Percentiles rank a stretch among this genome's conserved stretches.
Evolutionary conservation across 2,329 filamentous ascomycete genomes (phyloP).

Genomic region (Lomentospora prolificans): DNA sequence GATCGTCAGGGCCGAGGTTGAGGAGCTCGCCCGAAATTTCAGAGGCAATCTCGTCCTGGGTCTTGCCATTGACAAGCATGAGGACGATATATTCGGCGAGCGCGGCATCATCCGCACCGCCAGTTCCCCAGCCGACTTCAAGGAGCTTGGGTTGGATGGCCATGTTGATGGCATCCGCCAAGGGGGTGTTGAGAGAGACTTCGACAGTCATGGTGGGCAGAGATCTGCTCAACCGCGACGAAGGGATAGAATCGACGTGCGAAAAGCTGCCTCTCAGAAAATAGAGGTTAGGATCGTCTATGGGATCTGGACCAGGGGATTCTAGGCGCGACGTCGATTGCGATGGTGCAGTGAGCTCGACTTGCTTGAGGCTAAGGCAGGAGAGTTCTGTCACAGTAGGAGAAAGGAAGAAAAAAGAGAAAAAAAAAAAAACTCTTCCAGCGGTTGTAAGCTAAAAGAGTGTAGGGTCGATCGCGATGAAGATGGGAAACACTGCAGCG

Average conservation of each 20-base stretch:
- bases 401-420: neutral
- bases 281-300: neutral
- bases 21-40: constrained; percentile 86
- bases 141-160: constrained; percentile 84
- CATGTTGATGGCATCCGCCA: constrained; percentile 73
- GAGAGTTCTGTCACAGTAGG: neutral
- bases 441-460: neutral
- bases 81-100: constrained; percentile 94
- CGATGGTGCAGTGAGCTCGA: too few relatives aligned
- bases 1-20: constrained; percentile 70
- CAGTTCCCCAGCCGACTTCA: constrained; percentile 85
- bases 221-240: neutral
- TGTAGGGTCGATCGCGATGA: neutral
- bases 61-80: constrained; percentile 94
- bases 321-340: neutral
- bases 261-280: neutral
- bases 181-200: constrained; percentile 65
- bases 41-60: constrained; percentile 75
- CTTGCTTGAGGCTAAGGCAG: neutral
- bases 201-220: constrained; percentile 61
- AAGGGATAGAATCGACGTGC: neutral
- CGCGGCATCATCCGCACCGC: constrained; percentile 66
- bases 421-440: neutral
- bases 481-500: neutral
- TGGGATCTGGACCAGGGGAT: neutral